Base-by-base conservation (phyloP, 2,329 filamentous ascomycete genomes). In the Aspergillus sp. region DNA sequence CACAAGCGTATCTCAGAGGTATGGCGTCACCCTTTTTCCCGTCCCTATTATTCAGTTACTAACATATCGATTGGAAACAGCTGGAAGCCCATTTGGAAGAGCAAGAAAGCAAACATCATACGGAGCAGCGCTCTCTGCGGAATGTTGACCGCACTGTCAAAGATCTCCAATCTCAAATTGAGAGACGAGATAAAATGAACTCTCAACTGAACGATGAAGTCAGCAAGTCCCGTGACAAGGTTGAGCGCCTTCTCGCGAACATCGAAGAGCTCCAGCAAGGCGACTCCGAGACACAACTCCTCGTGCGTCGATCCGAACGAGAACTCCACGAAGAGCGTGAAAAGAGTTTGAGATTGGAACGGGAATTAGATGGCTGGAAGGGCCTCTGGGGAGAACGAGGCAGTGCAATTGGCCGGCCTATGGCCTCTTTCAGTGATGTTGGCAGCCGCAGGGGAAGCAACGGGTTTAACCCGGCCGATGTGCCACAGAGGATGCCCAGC, bases 1-100 rank as follows among this genome's bases (percentile, higher is more conserved):
- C 87, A 96, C 69, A 91, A 89, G 62, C 82, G 91, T 43, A 88
- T 98, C 55, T 89, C 96, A 73, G 91, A 97, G 79, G 90, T 94
- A 76, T 78, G 81, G 26, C 7, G 9, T 33, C 48, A 48, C 41
- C 39, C 47, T 3, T 32, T 12, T 29, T 28, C 7, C 41, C 8
- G 7, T 8, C 9, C 5, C 30, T 4, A 4, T 3, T 29, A 32
- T 30, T 8, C 7, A 30, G 33, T 40, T 50, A 38, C 60, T 68
- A 57, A 64, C 43, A 34, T 36, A 36, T 29, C 43, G 6, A 9
- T 33, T 19, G 19, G 35, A 35, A 48, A 42, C 64, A 96, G 86
- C 85, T 98, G 57, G 91, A 98, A 69, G 80, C 81, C 27, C 85
- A 91, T 54, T 81, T 95, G 29, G 89, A 95, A 64, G 76, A 83